Evolutionary conservation across 2,329 filamentous ascomycete genomes (phyloP).

Genomic region (Pseudogymnoascus sp.): DNA sequence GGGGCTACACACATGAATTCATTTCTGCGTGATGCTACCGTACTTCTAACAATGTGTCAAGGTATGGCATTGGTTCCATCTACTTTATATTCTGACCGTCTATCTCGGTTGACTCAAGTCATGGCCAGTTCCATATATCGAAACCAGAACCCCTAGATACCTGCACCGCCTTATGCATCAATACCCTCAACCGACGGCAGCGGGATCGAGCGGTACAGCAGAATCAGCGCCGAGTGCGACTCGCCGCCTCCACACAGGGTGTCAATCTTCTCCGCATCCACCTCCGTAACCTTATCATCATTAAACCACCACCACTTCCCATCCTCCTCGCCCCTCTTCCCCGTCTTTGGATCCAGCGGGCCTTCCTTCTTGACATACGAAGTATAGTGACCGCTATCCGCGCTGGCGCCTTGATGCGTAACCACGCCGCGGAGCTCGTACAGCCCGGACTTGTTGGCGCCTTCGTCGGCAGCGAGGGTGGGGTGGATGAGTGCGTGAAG

Average conservation of each 20-base stretch:
- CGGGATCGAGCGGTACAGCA: constrained; percentile 68
- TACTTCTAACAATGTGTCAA: background rate
- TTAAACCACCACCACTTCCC: constrained; percentile 99
- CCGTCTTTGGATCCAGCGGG: constrained; percentile 62
- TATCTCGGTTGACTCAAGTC: background rate
- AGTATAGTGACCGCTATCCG: constrained; percentile 97
- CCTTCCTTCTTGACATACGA: constrained; percentile 92
- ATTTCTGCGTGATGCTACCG: background rate
- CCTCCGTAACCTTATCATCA: constrained; percentile 92
- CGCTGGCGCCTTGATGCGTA: constrained; percentile 92
- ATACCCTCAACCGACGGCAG: constrained; percentile 50
- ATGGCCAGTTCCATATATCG: background rate
- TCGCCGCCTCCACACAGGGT: constrained; percentile 83
- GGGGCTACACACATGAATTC: background rate
- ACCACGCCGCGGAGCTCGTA: constrained; percentile 93
- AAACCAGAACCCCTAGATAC: background rate
- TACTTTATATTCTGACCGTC: background rate
- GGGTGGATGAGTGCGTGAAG: constrained; percentile 69
- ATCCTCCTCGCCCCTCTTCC: constrained; percentile 72
- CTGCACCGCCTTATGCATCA: constrained; percentile 12
- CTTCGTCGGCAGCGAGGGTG: constrained; percentile 65
- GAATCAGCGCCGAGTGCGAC: constrained; percentile 72
- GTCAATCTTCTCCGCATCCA: constrained; percentile 83
- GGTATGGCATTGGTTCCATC: constrained; percentile 1
- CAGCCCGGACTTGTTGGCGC: constrained; percentile 85